Conservation (phyloP, 2,329 filamentous ascomycete species). For the Colletotrichum navitas region DNA sequence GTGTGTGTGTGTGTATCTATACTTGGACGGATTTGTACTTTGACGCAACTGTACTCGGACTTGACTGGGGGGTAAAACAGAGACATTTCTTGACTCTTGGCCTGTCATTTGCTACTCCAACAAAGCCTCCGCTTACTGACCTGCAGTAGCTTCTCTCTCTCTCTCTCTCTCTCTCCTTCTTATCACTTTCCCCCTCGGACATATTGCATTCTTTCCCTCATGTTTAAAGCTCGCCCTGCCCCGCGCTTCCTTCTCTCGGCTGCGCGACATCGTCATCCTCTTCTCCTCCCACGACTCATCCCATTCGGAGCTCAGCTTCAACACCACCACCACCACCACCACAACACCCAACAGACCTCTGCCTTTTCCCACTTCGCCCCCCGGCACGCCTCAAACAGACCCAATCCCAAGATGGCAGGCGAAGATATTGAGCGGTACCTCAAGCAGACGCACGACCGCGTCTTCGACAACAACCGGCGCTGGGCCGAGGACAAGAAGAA, state of each 20-base stretch:
- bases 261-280: slow-evolving; percentile 20
- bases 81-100: slow-evolving; percentile 38
- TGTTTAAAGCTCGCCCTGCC: slow-evolving; percentile 35
- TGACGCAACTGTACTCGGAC: no score
- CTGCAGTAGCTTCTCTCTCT: slow-evolving; percentile 21
- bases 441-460: slow-evolving; percentile 72
- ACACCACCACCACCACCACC: not conserved
- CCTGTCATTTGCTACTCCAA: slow-evolving; percentile 22
- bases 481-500: slow-evolving; percentile 73
- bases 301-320: slow-evolving; percentile 12
- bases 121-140: slow-evolving; percentile 26
- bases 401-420: slow-evolving; percentile 39
- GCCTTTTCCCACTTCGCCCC: slow-evolving; percentile 22
- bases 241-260: slow-evolving; percentile 28
- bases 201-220: not conserved
- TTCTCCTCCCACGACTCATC: slow-evolving; percentile 4
- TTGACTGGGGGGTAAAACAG: slow-evolving; percentile 3
- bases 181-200: not conserved
- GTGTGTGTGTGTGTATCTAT: not conserved
- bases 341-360: slow-evolving; percentile 1
- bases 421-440: slow-evolving; percentile 61
- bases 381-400: slow-evolving; percentile 11
- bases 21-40: no score
- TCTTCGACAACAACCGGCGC: slow-evolving; percentile 76
- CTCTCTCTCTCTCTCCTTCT: not conserved